A percentile compares a stretch with the other conserved stretches of the same genome.
Evolutionary conservation across 1,139 yeast genomes (phyloP).

Genomic region (Kodamaea sp.): DNA sequence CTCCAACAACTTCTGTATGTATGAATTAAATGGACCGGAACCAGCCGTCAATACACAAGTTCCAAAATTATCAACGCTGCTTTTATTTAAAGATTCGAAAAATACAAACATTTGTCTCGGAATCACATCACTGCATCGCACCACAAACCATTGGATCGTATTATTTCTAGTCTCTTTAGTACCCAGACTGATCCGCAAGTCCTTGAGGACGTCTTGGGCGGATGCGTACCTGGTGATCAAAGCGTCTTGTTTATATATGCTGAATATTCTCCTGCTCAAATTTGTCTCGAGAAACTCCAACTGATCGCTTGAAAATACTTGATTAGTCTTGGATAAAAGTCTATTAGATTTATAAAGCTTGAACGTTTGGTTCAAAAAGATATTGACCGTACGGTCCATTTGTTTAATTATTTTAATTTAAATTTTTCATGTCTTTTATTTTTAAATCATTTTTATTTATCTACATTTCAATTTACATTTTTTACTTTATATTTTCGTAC

Average conservation of each 20-base stretch:
- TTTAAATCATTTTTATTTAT: neutral
- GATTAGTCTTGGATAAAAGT: slow-evolving; percentile 1
- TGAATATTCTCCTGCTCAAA: slow-evolving; percentile 7
- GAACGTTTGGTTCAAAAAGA: slow-evolving; percentile 15
- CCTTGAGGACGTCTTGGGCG: slow-evolving; percentile 9
- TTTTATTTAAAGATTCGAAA: slow-evolving; percentile 4
- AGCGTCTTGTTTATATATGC: slow-evolving; percentile 7
- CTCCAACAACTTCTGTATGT: slow-evolving; percentile 10
- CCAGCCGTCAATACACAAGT: slow-evolving; percentile 11
- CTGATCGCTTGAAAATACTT: slow-evolving; percentile 5
- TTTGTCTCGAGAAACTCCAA: slow-evolving; percentile 8
- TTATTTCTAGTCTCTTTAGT: slow-evolving; percentile 3
- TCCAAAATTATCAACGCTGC: slow-evolving; percentile 3
- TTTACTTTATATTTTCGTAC: neutral
- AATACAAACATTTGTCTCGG: slow-evolving; percentile 14
- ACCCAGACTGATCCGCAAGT: slow-evolving; percentile 9
- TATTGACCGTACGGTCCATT: slow-evolving; percentile 1
- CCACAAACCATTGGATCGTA: slow-evolving; percentile 9
- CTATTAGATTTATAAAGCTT: slow-evolving; percentile 12
- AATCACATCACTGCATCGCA: slow-evolving; percentile 11
- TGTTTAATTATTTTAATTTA: neutral
- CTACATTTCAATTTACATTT: slow-evolving; percentile 1
- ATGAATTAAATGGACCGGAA: slow-evolving; percentile 5
- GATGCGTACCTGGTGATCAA: slow-evolving; percentile 12
- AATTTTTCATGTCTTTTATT: slow-evolving; percentile 3